These are phyloP conservation scores for Mesotaenium endlicherianum DNA, from an alignment of 139 green algal genomes.

Conservation along the genomic window DNA sequence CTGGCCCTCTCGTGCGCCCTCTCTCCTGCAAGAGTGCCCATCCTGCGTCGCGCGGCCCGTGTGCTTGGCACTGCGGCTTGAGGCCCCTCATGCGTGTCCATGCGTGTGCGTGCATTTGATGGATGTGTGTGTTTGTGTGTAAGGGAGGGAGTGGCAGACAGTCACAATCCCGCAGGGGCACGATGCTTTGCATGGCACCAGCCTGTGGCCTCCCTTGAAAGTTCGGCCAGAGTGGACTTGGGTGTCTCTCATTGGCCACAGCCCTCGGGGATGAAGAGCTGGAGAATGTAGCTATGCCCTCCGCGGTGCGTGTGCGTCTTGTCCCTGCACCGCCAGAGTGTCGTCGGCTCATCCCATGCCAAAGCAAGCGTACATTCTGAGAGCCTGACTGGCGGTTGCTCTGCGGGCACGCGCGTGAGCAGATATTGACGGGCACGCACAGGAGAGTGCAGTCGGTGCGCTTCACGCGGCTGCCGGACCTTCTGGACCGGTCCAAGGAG, in stretches of 20 bases:
- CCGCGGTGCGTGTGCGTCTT: too few relatives aligned
- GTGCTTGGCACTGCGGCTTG: not conserved
- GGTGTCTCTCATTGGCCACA: too few relatives aligned
- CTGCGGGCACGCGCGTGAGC: not conserved
- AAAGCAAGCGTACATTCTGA: not conserved
- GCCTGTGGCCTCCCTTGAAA: too few relatives aligned
- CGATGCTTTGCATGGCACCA: too few relatives aligned
- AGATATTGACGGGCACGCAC: conserved; percentile 45
- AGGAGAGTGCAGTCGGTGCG: conserved; percentile 36
- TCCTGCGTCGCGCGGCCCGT: not conserved
- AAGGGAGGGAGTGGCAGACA: too few relatives aligned
- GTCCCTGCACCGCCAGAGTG: too few relatives aligned
- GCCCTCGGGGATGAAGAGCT: too few relatives aligned
- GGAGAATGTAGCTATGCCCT: too few relatives aligned
- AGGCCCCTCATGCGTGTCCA: not conserved
- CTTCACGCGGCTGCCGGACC: conserved; percentile 18
- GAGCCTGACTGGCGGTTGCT: not conserved
- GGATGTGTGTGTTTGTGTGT: not conserved
- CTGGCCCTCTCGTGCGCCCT: not conserved
- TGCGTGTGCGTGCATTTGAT: not conserved
- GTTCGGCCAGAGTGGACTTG: too few relatives aligned
- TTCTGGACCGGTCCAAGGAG: conserved; percentile 10
- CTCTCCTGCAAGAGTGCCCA: not conserved
- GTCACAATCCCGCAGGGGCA: too few relatives aligned
- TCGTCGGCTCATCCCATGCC: not conserved